Conservation (phyloP, 139 green algal genomes). For the Axilococcus clingmanii region DNA sequence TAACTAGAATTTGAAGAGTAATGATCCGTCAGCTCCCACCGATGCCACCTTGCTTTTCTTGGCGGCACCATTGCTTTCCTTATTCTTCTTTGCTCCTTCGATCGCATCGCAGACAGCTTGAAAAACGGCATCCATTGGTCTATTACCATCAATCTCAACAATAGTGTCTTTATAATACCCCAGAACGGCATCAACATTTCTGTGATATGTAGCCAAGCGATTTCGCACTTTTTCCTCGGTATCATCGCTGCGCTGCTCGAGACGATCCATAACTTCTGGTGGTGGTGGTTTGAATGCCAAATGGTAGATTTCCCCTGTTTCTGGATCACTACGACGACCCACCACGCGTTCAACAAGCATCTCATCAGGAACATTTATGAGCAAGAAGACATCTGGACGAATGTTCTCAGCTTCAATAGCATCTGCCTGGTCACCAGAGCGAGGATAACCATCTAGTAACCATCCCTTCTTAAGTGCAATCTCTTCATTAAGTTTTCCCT, state of each 20-base stretch:
- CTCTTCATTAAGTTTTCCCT: conserved; percentile 44
- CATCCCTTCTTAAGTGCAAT: conserved; percentile 63
- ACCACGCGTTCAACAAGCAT: conserved; percentile 89
- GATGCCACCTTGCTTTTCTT: neutral
- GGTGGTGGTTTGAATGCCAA: conserved; percentile 83
- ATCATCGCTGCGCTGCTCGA: conserved; percentile 80
- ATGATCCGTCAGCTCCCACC: neutral
- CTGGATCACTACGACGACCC: conserved; percentile 84
- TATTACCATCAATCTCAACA: conserved; percentile 67
- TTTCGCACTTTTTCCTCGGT: conserved; percentile 84
- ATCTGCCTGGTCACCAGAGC: conserved; percentile 80
- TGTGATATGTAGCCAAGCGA: conserved; percentile 61
- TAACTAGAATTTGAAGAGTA: too few relatives aligned
- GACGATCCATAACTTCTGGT: conserved; percentile 48
- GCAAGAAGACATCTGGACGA: conserved; percentile 87
- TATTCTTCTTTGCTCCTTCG: conserved; percentile 13
- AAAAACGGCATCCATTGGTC: conserved; percentile 69
- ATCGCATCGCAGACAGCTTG: conserved; percentile 38
- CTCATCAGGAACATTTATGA: conserved; percentile 90
- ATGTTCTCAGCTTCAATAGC: conserved; percentile 89
- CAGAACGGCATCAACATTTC: conserved; percentile 68
- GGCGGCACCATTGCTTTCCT: too few relatives aligned
- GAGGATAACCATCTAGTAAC: conserved; percentile 96
- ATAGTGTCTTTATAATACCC: conserved; percentile 66
- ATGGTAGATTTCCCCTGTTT: conserved; percentile 91